Conservation (phyloP, 345 rosid genomes). For the Ceriops decandra region DNA sequence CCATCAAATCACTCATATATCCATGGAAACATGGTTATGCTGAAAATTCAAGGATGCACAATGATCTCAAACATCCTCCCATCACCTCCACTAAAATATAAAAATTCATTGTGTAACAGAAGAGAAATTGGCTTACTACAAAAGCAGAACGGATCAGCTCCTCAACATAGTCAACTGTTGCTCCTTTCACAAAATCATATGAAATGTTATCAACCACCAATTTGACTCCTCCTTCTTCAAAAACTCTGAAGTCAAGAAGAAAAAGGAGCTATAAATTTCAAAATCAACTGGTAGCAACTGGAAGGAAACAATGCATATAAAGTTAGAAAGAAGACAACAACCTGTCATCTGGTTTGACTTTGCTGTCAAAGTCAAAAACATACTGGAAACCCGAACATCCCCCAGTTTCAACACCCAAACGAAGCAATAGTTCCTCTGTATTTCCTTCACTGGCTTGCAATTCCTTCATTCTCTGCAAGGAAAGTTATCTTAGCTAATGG, state of each 20-base stretch:
- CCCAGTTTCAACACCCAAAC: conserved; percentile 88
- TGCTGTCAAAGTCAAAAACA: conserved; percentile 69
- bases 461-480: conserved; percentile 75
- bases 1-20: too few relatives aligned
- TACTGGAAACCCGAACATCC: conserved; percentile 99
- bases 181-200: conserved; percentile 92
- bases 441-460: conserved; percentile 55
- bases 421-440: conserved; percentile 54
- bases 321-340: conserved; percentile 12
- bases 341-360: conserved; percentile 76
- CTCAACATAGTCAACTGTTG: conserved; percentile 84
- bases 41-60: too few relatives aligned
- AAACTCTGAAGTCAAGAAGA: conserved; percentile 41
- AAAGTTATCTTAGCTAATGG: conserved; percentile 18
- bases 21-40: too few relatives aligned
- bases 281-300: not conserved
- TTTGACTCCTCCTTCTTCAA: conserved; percentile 70
- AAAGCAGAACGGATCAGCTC: conserved; percentile 95
- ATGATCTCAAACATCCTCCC: not conserved
- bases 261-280: not conserved
- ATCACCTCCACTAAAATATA: not conserved
- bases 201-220: conserved; percentile 76
- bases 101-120: not conserved
- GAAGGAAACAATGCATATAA: not conserved
- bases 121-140: conserved; percentile 38